Conservation (phyloP, 305 asterid species). For the Fraxinus xanthoxyloides region DNA sequence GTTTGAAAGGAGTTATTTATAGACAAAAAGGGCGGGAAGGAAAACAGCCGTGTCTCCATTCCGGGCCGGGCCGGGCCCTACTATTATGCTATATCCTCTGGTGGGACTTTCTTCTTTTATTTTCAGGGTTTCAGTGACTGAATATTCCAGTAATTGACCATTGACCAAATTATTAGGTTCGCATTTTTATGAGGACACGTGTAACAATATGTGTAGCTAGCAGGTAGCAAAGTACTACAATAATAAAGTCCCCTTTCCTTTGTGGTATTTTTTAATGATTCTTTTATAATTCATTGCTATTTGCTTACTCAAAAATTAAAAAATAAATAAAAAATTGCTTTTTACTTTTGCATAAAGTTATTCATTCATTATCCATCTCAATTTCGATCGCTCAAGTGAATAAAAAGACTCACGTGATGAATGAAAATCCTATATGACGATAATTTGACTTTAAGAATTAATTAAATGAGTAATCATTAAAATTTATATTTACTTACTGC, state of each 20-base stretch:
- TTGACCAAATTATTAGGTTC: constrained; percentile 30
- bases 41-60: neutral
- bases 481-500: too few species aligned
- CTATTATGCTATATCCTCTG: neutral
- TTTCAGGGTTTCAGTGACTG: constrained; percentile 32
- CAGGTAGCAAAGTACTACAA: neutral
- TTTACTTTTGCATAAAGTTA: too few species aligned
- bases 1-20: neutral
- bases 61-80: neutral
- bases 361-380: too few species aligned
- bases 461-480: too few species aligned
- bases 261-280: too few species aligned
- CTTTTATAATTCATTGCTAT: too few species aligned
- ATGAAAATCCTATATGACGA: too few species aligned
- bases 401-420: too few species aligned
- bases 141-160: constrained; percentile 38
- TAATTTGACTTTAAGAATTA: too few species aligned
- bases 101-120: neutral
- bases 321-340: too few species aligned
- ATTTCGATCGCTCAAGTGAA: too few species aligned
- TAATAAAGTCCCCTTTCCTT: neutral
- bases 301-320: too few species aligned
- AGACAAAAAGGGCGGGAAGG: neutral
- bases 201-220: constrained; percentile 3
- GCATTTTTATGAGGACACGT: constrained; percentile 14